A percentile compares a stretch with the other conserved stretches of the same genome.
Conservation (phyloP, 2,329 filamentous ascomycete species). For the Didymella keratinophila region DNA sequence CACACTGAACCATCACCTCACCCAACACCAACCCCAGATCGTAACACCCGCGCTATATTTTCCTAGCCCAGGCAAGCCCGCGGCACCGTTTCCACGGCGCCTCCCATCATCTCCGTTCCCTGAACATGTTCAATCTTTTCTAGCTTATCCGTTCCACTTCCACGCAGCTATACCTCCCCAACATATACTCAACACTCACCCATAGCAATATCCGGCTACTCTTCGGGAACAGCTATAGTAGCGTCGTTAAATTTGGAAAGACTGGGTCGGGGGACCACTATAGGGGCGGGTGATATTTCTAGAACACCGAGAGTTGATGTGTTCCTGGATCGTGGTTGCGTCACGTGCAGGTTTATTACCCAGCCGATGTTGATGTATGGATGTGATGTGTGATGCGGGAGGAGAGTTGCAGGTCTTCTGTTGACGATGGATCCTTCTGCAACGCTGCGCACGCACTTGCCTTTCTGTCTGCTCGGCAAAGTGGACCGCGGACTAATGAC, state of each 20-base stretch:
- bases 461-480: not conserved
- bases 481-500: not conserved
- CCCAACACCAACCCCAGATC: not conserved
- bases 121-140: not conserved
- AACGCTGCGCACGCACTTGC: not conserved
- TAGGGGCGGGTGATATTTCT: not conserved
- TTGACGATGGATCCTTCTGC: not conserved
- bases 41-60: slow-evolving; percentile 4
- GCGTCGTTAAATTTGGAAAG: not conserved
- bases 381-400: not conserved
- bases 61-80: not conserved
- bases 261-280: not conserved
- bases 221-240: not conserved
- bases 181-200: not conserved
- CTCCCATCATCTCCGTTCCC: not conserved
- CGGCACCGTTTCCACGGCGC: not conserved
- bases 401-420: not conserved
- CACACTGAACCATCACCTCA: too few species aligned
- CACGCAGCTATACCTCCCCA: not conserved
- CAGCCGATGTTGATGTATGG: not conserved
- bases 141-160: not conserved
- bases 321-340: not conserved
- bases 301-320: not conserved
- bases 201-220: not conserved
- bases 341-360: too few species aligned